Evolutionary conservation across 75 land plant species (phyloP).

Genomic region (Sequoiadendron giganteum): DNA sequence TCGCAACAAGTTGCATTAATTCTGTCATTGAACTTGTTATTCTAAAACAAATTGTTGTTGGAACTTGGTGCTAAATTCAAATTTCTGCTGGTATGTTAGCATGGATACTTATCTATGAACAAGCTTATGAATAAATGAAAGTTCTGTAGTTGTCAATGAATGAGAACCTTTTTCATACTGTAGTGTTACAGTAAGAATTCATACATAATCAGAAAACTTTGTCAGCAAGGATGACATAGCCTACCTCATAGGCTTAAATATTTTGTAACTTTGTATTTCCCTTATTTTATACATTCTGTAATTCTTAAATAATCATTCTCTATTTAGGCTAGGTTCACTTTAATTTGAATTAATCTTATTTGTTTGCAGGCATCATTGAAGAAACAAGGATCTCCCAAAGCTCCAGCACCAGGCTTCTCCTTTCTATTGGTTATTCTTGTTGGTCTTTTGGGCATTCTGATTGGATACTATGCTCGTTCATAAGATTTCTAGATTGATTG

Average conservation of each 20-base stretch:
- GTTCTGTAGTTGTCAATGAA: neutral
- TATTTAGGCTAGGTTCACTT: neutral
- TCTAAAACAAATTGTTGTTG: neutral
- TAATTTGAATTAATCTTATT: neutral
- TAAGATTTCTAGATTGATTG: neutral
- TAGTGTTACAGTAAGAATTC: neutral
- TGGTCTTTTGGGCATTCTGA: neutral
- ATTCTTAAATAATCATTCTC: neutral
- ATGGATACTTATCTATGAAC: neutral
- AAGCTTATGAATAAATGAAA: neutral
- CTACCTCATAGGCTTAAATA: neutral
- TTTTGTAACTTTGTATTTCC: neutral
- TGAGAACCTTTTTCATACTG: neutral
- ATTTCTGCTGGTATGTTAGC: neutral
- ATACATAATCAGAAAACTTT: neutral
- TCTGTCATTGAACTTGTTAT: neutral
- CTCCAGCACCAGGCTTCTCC: neutral
- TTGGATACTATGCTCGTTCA: neutral
- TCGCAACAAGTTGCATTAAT: neutral
- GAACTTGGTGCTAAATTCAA: no score
- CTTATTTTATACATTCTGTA: neutral
- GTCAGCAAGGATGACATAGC: neutral
- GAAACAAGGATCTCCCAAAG: neutral
- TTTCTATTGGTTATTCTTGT: neutral
- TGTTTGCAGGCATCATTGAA: neutral